These are phyloP conservation scores for Sugiyamaella marilandica DNA, from an alignment of 805 yeast genomes.

Conservation along the genomic window DNA sequence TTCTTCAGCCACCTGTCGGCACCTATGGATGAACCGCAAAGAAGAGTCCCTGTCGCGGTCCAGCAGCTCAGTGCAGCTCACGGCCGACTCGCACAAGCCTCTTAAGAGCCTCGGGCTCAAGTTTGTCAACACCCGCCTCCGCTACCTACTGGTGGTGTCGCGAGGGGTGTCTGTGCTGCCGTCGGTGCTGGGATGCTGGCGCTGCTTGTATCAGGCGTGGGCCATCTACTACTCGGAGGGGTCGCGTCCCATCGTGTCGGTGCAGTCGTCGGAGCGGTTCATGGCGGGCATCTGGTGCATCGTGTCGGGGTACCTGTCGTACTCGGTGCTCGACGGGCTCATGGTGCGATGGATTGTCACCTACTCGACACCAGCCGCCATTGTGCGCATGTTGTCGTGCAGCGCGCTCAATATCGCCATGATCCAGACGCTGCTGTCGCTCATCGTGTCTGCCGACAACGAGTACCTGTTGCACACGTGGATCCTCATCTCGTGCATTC, in stretches of 20 bases:
- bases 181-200: constrained; percentile 47
- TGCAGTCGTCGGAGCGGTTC: constrained; percentile 71
- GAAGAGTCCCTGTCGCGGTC: constrained; percentile 13
- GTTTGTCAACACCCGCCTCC: constrained; percentile 70
- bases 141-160: constrained; percentile 68
- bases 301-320: constrained; percentile 80
- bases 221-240: constrained; percentile 20
- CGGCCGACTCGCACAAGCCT: constrained; percentile 21
- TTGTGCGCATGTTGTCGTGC: constrained; percentile 79
- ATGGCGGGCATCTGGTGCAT: constrained; percentile 89
- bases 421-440: constrained; percentile 61
- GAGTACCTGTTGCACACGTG: constrained; percentile 80
- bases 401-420: constrained; percentile 65
- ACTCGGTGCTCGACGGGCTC: constrained; percentile 78
- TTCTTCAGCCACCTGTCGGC: too few species aligned
- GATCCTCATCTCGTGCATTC: constrained; percentile 81
- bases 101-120: constrained; percentile 62
- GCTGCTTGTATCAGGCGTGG: constrained; percentile 35
- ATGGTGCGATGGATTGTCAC: constrained; percentile 91
- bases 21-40: background rate
- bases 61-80: constrained; percentile 12
- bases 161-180: constrained; percentile 68
- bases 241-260: constrained; percentile 45
- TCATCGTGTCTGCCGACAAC: constrained; percentile 61
- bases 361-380: constrained; percentile 83